Evolutionary conservation across 768 basidiomycete genomes (phyloP), one percentile per base, ranked within the genome.

Genomic region (Cubamyces lactineus): DNA sequence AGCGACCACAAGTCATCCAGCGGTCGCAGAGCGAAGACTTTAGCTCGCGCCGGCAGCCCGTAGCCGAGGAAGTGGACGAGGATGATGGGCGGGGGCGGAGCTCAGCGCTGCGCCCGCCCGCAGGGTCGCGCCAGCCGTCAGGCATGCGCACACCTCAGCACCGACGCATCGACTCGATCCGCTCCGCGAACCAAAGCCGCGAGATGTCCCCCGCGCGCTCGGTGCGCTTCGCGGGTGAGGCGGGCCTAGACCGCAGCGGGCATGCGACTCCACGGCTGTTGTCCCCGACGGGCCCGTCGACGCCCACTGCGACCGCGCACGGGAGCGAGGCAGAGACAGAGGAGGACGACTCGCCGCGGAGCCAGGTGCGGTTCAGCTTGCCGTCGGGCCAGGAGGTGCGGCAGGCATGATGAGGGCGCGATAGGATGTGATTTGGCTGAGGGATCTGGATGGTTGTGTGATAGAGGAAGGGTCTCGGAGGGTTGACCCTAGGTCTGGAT

Each of bases 121-220:
- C 60, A 16, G 57, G 53, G 8, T 9, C 64, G 13, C 64, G 28
- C 62, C 60, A 45, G n/a, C 41, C 57, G 60, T 19, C 62, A 45
- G 49, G 53, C 49, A 55, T 66, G 55, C 40, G 34, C 48, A 59
- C 54, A 60, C 53, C 66, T 45, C 65, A 57, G 30, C 75, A 75
- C 61, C 54, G 63, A 48, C 75, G 74, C 40, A 63, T 75, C 43
- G 69, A 73, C 61, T 72, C 74, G 30, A 65, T 74, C 51, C 72
- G 71, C 43, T 71, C 67, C 24, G 59, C 53, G 48, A 21, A 49
- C 57, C 48, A 61, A 47, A 47, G 53, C 55, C 76, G 81, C 23
- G 81, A 80, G 3, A 74, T 69, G 49, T 83, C 82, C 7, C 81
- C 81, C 1, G 63, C 76, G 9, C 79, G 81, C n/a, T 83, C 81